Conservation (phyloP, 1,284 basidiomycete genomes). For the Ganoderma meredithae region DNA sequence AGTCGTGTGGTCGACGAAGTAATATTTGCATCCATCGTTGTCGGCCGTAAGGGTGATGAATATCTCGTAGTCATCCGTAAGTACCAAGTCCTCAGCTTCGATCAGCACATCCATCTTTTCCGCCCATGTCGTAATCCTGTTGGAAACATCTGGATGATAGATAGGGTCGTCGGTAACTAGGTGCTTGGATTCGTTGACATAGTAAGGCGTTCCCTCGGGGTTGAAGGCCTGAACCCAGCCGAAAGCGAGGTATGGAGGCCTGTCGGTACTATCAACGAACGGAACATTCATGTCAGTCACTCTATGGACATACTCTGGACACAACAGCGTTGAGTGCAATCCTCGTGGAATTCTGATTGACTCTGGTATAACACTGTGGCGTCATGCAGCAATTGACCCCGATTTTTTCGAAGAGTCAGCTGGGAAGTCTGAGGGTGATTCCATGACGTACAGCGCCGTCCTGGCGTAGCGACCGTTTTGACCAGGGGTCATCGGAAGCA, state of each 20-base stretch:
- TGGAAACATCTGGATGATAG: slow-evolving; percentile 10
- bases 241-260: slow-evolving; percentile 24
- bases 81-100: slow-evolving; percentile 3
- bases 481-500: slow-evolving; percentile 24
- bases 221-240: slow-evolving; percentile 33
- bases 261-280: background rate
- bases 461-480: slow-evolving; percentile 33
- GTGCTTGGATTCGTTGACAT: slow-evolving; percentile 27
- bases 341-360: slow-evolving; percentile 22
- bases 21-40: slow-evolving; percentile 36
- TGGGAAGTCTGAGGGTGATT: background rate
- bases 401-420: background rate
- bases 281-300: background rate
- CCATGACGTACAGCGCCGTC: slow-evolving; percentile 15
- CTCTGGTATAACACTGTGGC: slow-evolving; percentile 15
- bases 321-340: slow-evolving; percentile 13
- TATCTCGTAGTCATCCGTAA: slow-evolving; percentile 35
- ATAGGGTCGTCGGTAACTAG: slow-evolving; percentile 37
- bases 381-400: too few relatives aligned
- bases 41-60: slow-evolving; percentile 32
- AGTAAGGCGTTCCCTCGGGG: slow-evolving; percentile 40
- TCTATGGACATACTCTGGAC: slow-evolving; percentile 12
- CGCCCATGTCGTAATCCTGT: slow-evolving; percentile 21
- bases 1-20: slow-evolving; percentile 38
- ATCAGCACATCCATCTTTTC: slow-evolving; percentile 9